Evolutionary conservation across 148 eudicot genomes (phyloP).

Genomic region (Vaccinium vitisidaea): DNA sequence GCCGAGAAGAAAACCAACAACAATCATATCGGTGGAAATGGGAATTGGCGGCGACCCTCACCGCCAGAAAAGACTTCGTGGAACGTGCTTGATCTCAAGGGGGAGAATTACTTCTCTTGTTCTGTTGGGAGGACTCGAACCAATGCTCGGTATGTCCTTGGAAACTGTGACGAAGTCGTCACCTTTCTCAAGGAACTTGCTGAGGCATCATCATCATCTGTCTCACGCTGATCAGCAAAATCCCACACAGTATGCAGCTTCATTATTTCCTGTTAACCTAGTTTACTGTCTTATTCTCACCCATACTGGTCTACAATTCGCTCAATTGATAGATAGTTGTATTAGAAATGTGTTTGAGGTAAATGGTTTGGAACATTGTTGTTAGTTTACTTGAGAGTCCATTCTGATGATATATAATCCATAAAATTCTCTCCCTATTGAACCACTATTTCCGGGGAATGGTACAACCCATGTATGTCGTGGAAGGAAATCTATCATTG

Average conservation of each 20-base stretch:
- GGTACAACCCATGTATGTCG: background rate
- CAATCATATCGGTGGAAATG: slow-evolving; percentile 11
- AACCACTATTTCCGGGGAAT: background rate
- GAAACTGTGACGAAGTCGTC: slow-evolving; percentile 80
- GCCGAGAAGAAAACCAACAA: slow-evolving; percentile 38
- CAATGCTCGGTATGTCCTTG: slow-evolving; percentile 71
- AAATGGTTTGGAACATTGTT: background rate
- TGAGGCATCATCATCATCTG: slow-evolving; percentile 33
- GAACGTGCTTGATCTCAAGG: slow-evolving; percentile 85
- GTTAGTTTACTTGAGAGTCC: background rate
- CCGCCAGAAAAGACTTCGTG: slow-evolving; percentile 55
- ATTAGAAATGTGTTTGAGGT: background rate
- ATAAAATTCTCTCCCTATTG: background rate
- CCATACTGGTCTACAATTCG: background rate
- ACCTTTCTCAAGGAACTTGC: slow-evolving; percentile 54
- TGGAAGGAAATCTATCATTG: background rate
- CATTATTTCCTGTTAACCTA: background rate
- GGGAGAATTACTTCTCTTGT: slow-evolving; percentile 90
- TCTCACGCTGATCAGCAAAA: slow-evolving; percentile 4
- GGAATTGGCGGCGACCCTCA: slow-evolving; percentile 30
- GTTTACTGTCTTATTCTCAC: background rate
- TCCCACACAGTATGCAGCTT: background rate
- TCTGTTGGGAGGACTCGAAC: slow-evolving; percentile 87
- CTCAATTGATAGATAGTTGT: background rate
- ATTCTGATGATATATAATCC: background rate